Base-by-base conservation (phyloP, 805 yeast genomes). In the Monosporozyma aerobia region DNA sequence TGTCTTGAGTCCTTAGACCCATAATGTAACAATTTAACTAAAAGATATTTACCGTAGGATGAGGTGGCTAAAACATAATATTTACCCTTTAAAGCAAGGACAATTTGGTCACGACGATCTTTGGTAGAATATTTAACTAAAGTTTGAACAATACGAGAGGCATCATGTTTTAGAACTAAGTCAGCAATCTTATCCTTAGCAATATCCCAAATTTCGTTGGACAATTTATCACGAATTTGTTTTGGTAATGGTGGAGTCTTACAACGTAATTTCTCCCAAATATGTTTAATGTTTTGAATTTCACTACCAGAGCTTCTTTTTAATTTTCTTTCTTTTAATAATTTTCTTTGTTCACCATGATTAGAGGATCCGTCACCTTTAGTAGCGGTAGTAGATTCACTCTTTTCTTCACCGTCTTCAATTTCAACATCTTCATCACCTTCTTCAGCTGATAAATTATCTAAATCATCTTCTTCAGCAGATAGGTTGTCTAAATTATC, bases 111-210 rank as follows among this genome's bases (percentile, higher is more conserved):
- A 72, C 96, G 81, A 73, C 90, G 82, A 50, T 82, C 87, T 63
- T 84, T 87, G 40, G 85, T 75, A 11, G 94, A 83, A 67, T 87
- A 89, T 69, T 92, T 92, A 56, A 92, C 83, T 59, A 92, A 77
- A 1, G 97, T 90, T 72, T 92, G 99, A 44, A 92, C 95, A 52
- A 92, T 92, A 73, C 99, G 81, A 25, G 97, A 88, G 9, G 97
- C 92, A 75, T 92, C 98, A 67, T 92, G 99, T 74, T 94, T 90
- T 73, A 92, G 69, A 35, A 92, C 97, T 59, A 92, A 77, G 62
- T 92, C 97, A 56, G 80, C 79, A 53, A 90, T 77, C 50, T 83
- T 81, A 62, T 85, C 89, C 62, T 85, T 80, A 49, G 95, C 75
- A 55, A 88, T 76, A 25, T 77, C 83, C 96, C 97, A 90, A 46